Conservation (phyloP, 176 grass and related monocot genomes). For the Aegilops bicornis region DNA sequence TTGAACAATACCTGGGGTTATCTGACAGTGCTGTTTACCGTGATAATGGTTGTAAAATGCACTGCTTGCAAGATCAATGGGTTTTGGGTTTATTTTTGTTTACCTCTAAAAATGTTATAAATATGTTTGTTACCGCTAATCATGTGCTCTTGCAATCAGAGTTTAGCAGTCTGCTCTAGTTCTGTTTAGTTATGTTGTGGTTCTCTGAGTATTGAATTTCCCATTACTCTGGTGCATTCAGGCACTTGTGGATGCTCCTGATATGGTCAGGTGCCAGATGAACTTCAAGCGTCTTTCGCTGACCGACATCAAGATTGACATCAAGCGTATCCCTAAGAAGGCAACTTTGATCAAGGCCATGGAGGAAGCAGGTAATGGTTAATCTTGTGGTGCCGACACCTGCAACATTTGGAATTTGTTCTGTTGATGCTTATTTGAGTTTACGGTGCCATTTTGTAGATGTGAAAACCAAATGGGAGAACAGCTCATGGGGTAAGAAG, state of each 20-base stretch:
- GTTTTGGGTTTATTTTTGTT: background rate
- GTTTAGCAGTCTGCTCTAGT: background rate
- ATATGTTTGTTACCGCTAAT: background rate
- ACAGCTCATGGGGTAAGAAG: slow-evolving; percentile 96
- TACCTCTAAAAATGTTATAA: background rate
- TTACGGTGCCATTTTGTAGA: slow-evolving; percentile 33
- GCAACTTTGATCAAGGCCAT: slow-evolving; percentile 45
- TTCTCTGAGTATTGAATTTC: background rate
- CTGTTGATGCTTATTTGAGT: background rate
- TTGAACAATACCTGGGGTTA: background rate
- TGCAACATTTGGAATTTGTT: background rate
- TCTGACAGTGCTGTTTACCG: background rate
- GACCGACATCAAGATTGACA: slow-evolving; percentile 61
- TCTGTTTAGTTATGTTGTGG: background rate
- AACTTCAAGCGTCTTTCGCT: slow-evolving; percentile 84
- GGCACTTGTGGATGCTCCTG: slow-evolving; percentile 94
- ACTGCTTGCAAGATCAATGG: background rate
- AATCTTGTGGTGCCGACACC: background rate
- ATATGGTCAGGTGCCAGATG: slow-evolving; percentile 89
- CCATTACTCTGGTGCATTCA: slow-evolving; percentile 23
- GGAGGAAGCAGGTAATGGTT: slow-evolving; percentile 54
- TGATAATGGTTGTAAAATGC: background rate
- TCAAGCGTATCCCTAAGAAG: slow-evolving; percentile 55
- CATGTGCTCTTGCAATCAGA: background rate
- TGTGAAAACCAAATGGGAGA: slow-evolving; percentile 95